phyloP scores from a whole-genome alignment of 805 yeast species.

The Candida sphagnicola region DNA sequence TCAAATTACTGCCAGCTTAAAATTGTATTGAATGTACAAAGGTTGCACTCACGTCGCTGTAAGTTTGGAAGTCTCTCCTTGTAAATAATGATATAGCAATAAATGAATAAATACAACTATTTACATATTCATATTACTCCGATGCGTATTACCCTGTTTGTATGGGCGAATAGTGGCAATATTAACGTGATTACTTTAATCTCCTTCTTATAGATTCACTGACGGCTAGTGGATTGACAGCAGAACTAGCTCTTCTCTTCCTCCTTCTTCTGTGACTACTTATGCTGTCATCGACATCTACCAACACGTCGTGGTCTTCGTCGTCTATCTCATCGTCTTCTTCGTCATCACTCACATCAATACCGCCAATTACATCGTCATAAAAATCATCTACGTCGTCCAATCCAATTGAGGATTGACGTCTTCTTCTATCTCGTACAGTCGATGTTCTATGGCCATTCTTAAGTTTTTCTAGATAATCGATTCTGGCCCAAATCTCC shows the following conservation, averaged over 20 bases:
- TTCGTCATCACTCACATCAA: slow-evolving; percentile 27
- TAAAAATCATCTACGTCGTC: slow-evolving; percentile 43
- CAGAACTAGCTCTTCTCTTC: slow-evolving; percentile 39
- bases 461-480: slow-evolving; percentile 36
- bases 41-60: no score
- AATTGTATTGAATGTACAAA: slow-evolving; percentile 47
- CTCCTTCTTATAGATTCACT: slow-evolving; percentile 10
- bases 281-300: slow-evolving; percentile 34
- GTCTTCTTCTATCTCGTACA: slow-evolving; percentile 24
- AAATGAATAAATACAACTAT: background rate
- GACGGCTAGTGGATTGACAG: slow-evolving; percentile 36
- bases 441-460: slow-evolving; percentile 27
- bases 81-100: background rate
- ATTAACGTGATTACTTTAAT: slow-evolving; percentile 6
- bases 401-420: slow-evolving; percentile 38
- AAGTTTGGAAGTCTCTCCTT: no score
- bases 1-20: slow-evolving; percentile 74
- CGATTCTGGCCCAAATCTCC: slow-evolving; percentile 67
- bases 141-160: no score
- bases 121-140: background rate
- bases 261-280: slow-evolving; percentile 21
- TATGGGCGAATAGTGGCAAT: no score
- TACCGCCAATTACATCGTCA: slow-evolving; percentile 37
- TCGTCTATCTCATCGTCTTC: slow-evolving; percentile 31
- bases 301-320: slow-evolving; percentile 31